Base-by-base conservation (phyloP, 768 basidiomycete genomes). In the Hebeloma cylindrosporum region DNA sequence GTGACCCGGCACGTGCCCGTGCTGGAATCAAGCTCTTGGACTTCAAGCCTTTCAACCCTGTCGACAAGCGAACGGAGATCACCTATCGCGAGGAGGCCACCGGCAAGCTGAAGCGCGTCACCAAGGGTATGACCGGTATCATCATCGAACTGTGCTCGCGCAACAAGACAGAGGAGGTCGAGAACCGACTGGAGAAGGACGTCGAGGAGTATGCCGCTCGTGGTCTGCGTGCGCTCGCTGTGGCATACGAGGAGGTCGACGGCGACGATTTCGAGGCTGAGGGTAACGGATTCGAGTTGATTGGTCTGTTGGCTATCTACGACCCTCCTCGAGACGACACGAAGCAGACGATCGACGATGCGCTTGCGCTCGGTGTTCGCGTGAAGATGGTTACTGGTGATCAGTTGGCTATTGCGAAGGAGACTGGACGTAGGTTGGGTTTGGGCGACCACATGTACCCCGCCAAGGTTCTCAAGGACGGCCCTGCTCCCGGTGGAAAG, bases 311-410 rank as follows among this genome's bases (percentile, higher is more conserved):
- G 47, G 86, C 94, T 58, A 98, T 98, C 74, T 96, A 89, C 70
- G 94, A 97, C 64, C 95, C 95, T 52, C 95, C 95, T 52, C 93
- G 95, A 68, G 85, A 85, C 1, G 95, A 98, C 64, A 98, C 95
- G 68, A 96, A 98, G 76, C 92, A 97, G 73, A 98, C 95, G 28
- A 97, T 98, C 62, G 94, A 97, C 58, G 93, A 98, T 66, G 95
- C 95, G 39, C 77, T 93, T 45, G 85, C 86, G 43, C 89, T 97
- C 63, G 95, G 95, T 67, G 93, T 98, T 62, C 88, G 86, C 66
- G 95, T 98, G 65, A 98, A 98, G 84, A 98, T 98, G 95, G 95
- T 97, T 50, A 98, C 95, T 22, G 95, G 95, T 78, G 95, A 98
- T 65, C 95, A 98, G 74, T 89, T 98, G 60, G 95, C 95, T 56